Base-by-base conservation (phyloP, 2,329 filamentous ascomycete genomes). In the Penicillium sp. region DNA sequence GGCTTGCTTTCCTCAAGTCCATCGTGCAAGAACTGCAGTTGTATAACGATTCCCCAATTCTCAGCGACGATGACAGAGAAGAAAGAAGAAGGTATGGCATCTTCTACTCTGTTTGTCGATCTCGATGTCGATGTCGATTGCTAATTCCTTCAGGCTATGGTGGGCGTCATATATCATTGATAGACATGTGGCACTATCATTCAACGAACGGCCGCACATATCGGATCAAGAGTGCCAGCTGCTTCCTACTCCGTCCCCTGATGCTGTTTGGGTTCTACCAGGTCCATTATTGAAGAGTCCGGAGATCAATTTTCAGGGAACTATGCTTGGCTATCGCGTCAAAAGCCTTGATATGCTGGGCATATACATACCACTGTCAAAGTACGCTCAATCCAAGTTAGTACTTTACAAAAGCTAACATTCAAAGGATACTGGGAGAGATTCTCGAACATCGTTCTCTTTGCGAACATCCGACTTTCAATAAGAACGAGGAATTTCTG, bases 1-100 rank as follows among this genome's bases (percentile, higher is more conserved):
- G 52, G 52, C 52, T 54, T 11, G 26, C 35, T 8, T 48, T 54
- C 33, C 35, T 54, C 9, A 44, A 44, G 14, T 54, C 49, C 5
- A 41, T 54, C 11, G 45, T 54, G 8, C 45, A 54, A 26, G 45
- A 54, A 24, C 21, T 54, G 13, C 52, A 54, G 46, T n/a, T 54
- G 26, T 19, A 54, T 10, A 48, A 41, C 19, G 52, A 54, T 44
- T 37, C 27, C 5, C 31, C 44, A n/a, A 24, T 22, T 3, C 21
- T 54, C 3, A 35, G 10, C n/a, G 45, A 54, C 14, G 52, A 54
- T 35, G 45, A 54, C 22, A 29, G 29, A 26, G 52, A 54, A 29
- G 52, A 54, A 43, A 54, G 52, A 22, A 24, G 52, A 21, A 54
- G 52, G 52, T 50, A 41, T 24, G 4, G 14, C 7, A 31, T 33